Percentiles rank a stretch among this genome's conserved stretches.
Evolutionary conservation across 345 rosid genomes (phyloP).

Genomic region (Triadica sebifera): DNA sequence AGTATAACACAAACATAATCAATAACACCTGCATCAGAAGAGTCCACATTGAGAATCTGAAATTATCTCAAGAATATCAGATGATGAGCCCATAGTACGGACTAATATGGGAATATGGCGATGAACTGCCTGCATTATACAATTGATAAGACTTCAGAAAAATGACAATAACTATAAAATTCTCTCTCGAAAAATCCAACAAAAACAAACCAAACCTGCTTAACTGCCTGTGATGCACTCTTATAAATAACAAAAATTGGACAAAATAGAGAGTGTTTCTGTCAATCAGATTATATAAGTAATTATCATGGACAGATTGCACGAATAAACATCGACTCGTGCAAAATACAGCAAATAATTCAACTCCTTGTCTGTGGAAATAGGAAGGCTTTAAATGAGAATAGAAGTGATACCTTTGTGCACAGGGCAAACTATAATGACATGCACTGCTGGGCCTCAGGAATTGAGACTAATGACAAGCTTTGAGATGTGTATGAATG

Average conservation of each 20-base stretch:
- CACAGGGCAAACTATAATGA: slow-evolving; percentile 94
- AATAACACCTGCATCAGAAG: slow-evolving; percentile 77
- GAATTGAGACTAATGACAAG: slow-evolving; percentile 39
- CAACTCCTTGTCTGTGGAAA: not conserved
- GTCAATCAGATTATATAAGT: slow-evolving; percentile 36
- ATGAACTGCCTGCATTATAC: slow-evolving; percentile 71
- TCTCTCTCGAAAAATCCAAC: slow-evolving; percentile 6
- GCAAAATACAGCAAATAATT: not conserved
- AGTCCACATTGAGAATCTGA: slow-evolving; percentile 87
- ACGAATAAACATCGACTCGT: not conserved
- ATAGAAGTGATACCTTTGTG: slow-evolving; percentile 65
- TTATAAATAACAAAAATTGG: slow-evolving; percentile 67
- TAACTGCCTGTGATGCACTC: slow-evolving; percentile 62
- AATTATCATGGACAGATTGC: slow-evolving; percentile 9
- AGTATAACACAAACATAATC: slow-evolving; percentile 13
- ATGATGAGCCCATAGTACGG: slow-evolving; percentile 95
- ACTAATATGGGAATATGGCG: slow-evolving; percentile 87
- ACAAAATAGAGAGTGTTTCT: slow-evolving; percentile 88
- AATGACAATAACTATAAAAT: slow-evolving; percentile 9
- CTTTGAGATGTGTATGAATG: slow-evolving; percentile 40
- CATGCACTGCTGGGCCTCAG: slow-evolving; percentile 86
- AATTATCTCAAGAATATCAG: slow-evolving; percentile 83
- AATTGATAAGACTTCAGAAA: slow-evolving; percentile 19
- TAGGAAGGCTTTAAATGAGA: not conserved
- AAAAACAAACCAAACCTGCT: slow-evolving; percentile 57